Base-by-base conservation (phyloP, 2,329 filamentous ascomycete species). In the Exophiala aquamarina region DNA sequence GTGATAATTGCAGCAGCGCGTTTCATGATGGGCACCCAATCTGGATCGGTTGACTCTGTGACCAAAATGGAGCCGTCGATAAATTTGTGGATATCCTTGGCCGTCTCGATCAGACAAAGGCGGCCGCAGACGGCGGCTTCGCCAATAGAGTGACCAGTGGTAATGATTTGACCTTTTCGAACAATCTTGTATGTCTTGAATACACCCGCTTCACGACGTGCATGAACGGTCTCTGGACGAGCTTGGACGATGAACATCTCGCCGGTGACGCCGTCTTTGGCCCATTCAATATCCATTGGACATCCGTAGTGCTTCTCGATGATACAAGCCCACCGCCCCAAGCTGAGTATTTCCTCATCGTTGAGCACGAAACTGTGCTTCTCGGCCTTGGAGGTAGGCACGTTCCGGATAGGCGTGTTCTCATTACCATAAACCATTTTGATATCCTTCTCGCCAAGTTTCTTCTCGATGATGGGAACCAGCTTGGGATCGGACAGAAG, bases 231-330 rank as follows among this genome's bases (percentile, higher is more conserved):
- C 43, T 69, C 66, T 2, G 67, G 65, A 2, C 67, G 59, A 20
- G 66, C 65, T 47, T 70, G 66, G 7, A 68, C 65, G 28, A 69
- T 63, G 41, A 63, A 69, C 14, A 69, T 49, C 20, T 63, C 48
- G 3, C 29, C 32, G 3, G 54, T 50, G n/a, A 44, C 7, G 6
- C 58, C 56, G 36, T 67, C 66, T 40, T 65, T 67, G 18, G 66
- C 67, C 66, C 66, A 70, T 49, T 68, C 67, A 49, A 69, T 67
- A 37, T 70, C 66, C 66, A 69, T 68, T 0, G 65, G 61, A 37
- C 61, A 61, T 1, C 56, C 54, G 37, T 69, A 70, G 47, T 69
- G 66, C 34, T 60, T 41, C 39, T 70, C 66, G 28, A 69, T 63
- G 1, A 44, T 62, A 41, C 63, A 65, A 2, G 59, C 67, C 66